Percentiles rank a stretch among this genome's conserved stretches.
Evolutionary conservation across 2,329 filamentous ascomycete species (phyloP).

Genomic region (Escovopsis weberi): DNA sequence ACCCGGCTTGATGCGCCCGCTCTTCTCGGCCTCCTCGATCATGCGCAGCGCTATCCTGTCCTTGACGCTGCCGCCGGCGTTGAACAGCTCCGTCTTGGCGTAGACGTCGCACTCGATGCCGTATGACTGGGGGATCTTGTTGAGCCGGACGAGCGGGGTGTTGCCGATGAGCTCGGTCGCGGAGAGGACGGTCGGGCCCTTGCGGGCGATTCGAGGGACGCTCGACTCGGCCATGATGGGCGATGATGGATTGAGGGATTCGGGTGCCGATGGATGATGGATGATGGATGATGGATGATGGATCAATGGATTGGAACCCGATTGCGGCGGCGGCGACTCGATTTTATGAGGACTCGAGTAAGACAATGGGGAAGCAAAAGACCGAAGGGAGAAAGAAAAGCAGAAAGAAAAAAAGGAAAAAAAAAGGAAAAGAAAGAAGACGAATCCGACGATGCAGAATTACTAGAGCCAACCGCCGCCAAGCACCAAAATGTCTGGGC

Average conservation of each 20-base stretch:
- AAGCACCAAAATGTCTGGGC: no score
- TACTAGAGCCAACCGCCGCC: no score
- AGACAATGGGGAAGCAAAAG: background rate
- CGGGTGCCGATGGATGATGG: no score
- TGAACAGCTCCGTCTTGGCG: slow-evolving; percentile 86
- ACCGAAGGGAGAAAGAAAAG: background rate
- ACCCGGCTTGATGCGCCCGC: slow-evolving; percentile 87
- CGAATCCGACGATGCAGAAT: no score
- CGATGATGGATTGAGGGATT: background rate
- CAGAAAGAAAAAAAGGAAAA: background rate
- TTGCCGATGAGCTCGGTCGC: slow-evolving; percentile 86
- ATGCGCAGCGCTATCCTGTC: slow-evolving; percentile 92
- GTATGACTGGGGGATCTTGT: slow-evolving; percentile 80
- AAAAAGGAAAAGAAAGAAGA: background rate
- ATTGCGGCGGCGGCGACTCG: background rate
- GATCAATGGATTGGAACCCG: no score
- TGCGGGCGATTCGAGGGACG: slow-evolving; percentile 18
- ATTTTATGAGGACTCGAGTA: background rate
- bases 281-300: no score
- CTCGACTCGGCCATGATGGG: slow-evolving; percentile 9
- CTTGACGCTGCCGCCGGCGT: slow-evolving; percentile 86
- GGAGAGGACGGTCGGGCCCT: slow-evolving; percentile 33
- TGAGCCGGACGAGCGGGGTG: slow-evolving; percentile 86
- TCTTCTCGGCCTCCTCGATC: slow-evolving; percentile 89
- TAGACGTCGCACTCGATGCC: slow-evolving; percentile 83